Percentiles rank a stretch among this genome's conserved stretches.
These are phyloP conservation scores for Huntiella savannae DNA, from an alignment of 2,329 filamentous ascomycete species.

Conservation along the genomic window DNA sequence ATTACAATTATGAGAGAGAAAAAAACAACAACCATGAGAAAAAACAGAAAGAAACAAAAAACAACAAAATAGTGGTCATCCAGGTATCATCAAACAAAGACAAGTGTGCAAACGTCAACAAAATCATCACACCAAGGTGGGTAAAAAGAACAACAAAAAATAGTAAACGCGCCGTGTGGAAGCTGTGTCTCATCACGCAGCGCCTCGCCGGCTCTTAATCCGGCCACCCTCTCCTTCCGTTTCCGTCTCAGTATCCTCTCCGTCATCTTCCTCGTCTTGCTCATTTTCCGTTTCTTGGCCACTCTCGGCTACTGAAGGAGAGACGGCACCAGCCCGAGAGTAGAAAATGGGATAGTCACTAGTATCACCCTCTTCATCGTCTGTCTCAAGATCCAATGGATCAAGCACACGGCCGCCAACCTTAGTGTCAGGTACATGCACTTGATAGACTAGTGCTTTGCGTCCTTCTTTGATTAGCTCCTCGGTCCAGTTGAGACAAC, in stretches of 20 bases:
- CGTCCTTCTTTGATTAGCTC: slow-evolving; percentile 74
- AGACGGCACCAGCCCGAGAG: slow-evolving; percentile 7
- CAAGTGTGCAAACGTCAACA: not conserved
- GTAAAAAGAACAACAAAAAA: slow-evolving; percentile 3
- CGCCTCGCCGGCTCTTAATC: too few relatives aligned
- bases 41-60: not conserved
- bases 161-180: not conserved
- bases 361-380: slow-evolving; percentile 12
- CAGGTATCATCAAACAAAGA: slow-evolving; percentile 3
- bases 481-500: slow-evolving; percentile 79
- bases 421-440: slow-evolving; percentile 60
- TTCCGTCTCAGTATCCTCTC: slow-evolving; percentile 14
- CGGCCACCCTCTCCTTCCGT: not conserved
- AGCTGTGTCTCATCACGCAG: not conserved
- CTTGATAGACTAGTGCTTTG: slow-evolving; percentile 68
- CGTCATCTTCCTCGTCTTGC: slow-evolving; percentile 12
- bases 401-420: slow-evolving; percentile 64
- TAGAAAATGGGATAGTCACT: slow-evolving; percentile 11
- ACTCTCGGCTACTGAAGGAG: slow-evolving; percentile 7
- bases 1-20: too few relatives aligned
- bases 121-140: too few relatives aligned
- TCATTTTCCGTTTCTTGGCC: slow-evolving; percentile 15
- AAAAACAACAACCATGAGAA: not conserved
- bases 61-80: slow-evolving; percentile 3
- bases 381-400: slow-evolving; percentile 41